Base-by-base conservation (phyloP, 2,329 filamentous ascomycete species). In the Colletotrichum sp. region DNA sequence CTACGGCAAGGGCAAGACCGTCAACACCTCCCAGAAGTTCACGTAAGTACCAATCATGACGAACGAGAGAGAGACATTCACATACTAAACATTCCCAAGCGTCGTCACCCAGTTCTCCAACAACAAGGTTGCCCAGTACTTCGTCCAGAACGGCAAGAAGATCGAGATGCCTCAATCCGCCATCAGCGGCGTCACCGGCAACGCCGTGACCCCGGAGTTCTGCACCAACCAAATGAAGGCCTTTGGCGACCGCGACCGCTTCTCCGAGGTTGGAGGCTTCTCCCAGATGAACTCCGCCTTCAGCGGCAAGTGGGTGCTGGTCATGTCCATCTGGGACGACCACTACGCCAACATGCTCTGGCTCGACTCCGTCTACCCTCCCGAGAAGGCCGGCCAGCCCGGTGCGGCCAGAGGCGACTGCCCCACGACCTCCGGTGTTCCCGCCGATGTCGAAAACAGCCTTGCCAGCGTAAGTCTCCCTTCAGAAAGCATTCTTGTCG, bases 271-370 rank as follows among this genome's bases (percentile, higher is more conserved):
- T 60, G 92, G 92, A 67, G 93, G 92, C 26, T 82, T 92, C 77
- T 81, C 85, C 8, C 84, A 83, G 57, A 91, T 94, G 88, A 87
- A 88, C 77, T 81, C 85, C 2, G 92, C 90, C 28, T 84, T 94
- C 55, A 81, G 83, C 8, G 79, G 87, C 36, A 92, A 91, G 44
- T 92, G 93, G 90, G 92, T 93, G 49, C 87, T 94, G 16, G 92
- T 93, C 79, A 88, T 94, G 87, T 89, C 87, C 28, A 85, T 92
- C 75, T 91, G 89, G 89, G 83, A 86, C 75, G 86, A 88, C 77
- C 89, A 93, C 83, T 84, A 88, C 71, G 85, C 89, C 80, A 88
- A 92, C 85, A 94, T 94, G 92, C 89, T 93, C 79, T 94, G 93
- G 93, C 89, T 95, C 79, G 92, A 94, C 86, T 89, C 88, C 77